Percentiles rank a stretch among this genome's conserved stretches.
Conservation (phyloP, 495 filamentous ascomycete species). For the Pyrenula massariospora region DNA sequence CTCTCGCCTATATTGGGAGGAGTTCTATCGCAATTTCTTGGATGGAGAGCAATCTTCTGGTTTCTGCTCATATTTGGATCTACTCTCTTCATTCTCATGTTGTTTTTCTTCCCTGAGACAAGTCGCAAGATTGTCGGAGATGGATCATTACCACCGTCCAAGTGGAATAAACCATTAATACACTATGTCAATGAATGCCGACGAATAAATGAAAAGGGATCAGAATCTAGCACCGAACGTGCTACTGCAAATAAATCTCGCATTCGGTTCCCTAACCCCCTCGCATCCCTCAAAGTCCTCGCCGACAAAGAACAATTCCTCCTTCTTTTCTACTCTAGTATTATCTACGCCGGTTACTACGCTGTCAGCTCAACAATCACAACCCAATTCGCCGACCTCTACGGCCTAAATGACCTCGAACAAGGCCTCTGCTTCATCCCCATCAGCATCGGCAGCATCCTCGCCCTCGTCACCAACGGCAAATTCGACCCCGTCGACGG, state of each 20-base stretch:
- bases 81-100: slow-evolving; percentile 13
- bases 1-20: slow-evolving; percentile 56
- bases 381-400: slow-evolving; percentile 18
- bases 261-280: not conserved
- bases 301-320: slow-evolving; percentile 24
- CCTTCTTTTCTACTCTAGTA: slow-evolving; percentile 29
- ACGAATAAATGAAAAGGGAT: not conserved
- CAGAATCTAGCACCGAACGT: not conserved
- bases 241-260: not conserved
- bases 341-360: slow-evolving; percentile 22
- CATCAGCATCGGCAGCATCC: slow-evolving; percentile 24
- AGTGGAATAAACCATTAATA: slow-evolving; percentile 20
- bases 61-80: slow-evolving; percentile 52
- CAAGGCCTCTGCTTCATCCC: slow-evolving; percentile 37
- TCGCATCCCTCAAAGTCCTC: not conserved
- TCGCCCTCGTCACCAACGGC: slow-evolving; percentile 9
- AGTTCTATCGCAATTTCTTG: slow-evolving; percentile 48
- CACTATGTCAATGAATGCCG: not conserved
- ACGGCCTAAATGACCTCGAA: slow-evolving; percentile 29
- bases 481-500: slow-evolving; percentile 18
- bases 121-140: slow-evolving; percentile 35
- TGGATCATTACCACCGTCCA: slow-evolving; percentile 23
- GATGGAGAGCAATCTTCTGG: slow-evolving; percentile 67
- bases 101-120: slow-evolving; percentile 30
- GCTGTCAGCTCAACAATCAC: slow-evolving; percentile 19